Base-by-base conservation (phyloP, 805 yeast genomes). In the Kazachstania africana region DNA sequence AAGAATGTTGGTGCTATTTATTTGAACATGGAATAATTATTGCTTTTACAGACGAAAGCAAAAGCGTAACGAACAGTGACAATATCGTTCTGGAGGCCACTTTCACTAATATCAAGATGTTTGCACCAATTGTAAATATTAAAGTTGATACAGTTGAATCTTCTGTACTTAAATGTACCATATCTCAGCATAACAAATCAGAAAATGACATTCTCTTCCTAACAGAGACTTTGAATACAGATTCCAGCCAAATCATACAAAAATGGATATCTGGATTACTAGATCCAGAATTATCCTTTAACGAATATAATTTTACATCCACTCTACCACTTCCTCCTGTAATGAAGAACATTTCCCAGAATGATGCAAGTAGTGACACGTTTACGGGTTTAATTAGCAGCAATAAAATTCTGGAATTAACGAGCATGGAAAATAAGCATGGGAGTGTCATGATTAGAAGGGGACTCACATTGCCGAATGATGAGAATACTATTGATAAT, bases 251-350 rank as follows among this genome's bases (percentile, higher is more conserved):
- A 27, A 44, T 56, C 5, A 39, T 60, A 22, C 58, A 61, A 40
- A 62, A 62, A 42, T 63, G 68, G 68, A 54, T 60, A 10, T 50
- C 65, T 2, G 66, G 56, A 0, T 31, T 63, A 8, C 48, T 63
- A 25, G 57, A 61, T 33, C 36, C 38, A 28, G 57, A 53, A 4
- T 39, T 59, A 12, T 34, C 37, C 6, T 58, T 60, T 32, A 39
- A 50, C 32, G 47, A 52, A 4, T 24, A 31, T 6, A 47, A 43
- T 28, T 37, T 61, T 16, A 53, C 62, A 3, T 55, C 60, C 2
- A 53, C 60, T 1, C 31, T 59, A 19, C 44, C 47, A n/a, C 12
- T 40, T 6, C 50, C 50, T 2, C 40, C 43, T 4, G 35, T 43
- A 3, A 34, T 40, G 9, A 36, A 33, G 13, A 35, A 36, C 12